A percentile compares a stretch with the other conserved stretches of the same genome.
phyloP scores from a whole-genome alignment of 345 rosid species.

The Trapa bicornis region DNA sequence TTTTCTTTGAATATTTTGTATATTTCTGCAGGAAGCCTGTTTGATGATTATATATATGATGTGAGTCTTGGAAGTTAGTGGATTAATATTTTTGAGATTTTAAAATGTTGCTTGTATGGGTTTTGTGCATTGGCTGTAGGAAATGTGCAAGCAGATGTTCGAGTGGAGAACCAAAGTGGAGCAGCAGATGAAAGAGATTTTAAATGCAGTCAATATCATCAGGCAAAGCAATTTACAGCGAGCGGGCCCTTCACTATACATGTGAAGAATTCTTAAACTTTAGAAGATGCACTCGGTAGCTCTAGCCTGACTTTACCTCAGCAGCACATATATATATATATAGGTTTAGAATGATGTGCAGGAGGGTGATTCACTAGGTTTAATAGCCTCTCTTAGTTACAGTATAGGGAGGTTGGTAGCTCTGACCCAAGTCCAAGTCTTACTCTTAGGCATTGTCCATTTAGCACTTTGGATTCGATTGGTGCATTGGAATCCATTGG shows the following conservation, averaged over 20 bases:
- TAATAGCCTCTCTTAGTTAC: slow-evolving; percentile 3
- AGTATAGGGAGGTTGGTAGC: not conserved
- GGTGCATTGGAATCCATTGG: no score
- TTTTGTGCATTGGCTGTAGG: slow-evolving; percentile 25
- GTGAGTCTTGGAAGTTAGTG: not conserved
- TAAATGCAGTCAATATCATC: slow-evolving; percentile 37
- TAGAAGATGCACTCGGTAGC: not conserved
- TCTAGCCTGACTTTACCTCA: slow-evolving; percentile 2
- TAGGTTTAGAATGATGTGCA: not conserved
- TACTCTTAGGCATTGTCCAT: not conserved
- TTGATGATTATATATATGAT: no score
- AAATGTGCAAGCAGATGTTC: slow-evolving; percentile 51
- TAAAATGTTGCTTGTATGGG: not conserved
- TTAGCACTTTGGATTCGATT: no score
- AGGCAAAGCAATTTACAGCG: slow-evolving; percentile 24
- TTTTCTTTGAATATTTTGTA: not conserved
- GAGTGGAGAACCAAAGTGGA: slow-evolving; percentile 76
- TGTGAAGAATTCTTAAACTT: slow-evolving; percentile 1
- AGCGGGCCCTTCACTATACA: slow-evolving; percentile 1
- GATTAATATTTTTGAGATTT: not conserved
- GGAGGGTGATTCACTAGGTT: slow-evolving; percentile 1
- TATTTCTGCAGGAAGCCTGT: no score
- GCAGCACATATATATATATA: not conserved
- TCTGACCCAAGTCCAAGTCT: not conserved
- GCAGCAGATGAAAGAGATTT: slow-evolving; percentile 55